Evolutionary conservation across 805 yeast species (phyloP).

Genomic region (Candida awuae): DNA sequence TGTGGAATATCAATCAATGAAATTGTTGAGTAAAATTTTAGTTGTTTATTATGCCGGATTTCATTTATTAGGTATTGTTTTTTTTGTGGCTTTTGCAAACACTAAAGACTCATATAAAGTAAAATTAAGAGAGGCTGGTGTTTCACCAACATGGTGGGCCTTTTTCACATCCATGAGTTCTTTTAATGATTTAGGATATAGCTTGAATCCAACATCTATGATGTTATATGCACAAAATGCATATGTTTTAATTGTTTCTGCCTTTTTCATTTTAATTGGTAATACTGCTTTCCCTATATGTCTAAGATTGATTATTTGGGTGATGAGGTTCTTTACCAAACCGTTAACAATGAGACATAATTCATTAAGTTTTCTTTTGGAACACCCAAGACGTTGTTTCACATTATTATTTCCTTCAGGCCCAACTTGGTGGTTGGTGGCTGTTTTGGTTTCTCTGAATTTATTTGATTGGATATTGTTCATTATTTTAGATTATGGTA

Average conservation of each 20-base stretch:
- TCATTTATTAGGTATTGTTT: constrained; percentile 46
- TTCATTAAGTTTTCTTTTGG: constrained; percentile 76
- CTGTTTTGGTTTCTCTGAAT: constrained; percentile 65
- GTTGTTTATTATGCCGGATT: constrained; percentile 67
- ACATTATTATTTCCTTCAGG: constrained; percentile 84
- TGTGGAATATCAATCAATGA: constrained; percentile 88
- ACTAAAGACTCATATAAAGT: constrained; percentile 34
- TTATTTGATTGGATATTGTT: constrained; percentile 73
- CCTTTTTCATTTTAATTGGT: constrained; percentile 78
- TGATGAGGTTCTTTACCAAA: constrained; percentile 56
- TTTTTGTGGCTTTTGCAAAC: constrained; percentile 57
- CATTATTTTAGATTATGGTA: constrained; percentile 63
- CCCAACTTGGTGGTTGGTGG: constrained; percentile 92
- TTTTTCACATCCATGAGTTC: constrained; percentile 72
- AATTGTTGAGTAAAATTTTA: constrained; percentile 61
- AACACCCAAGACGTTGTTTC: constrained; percentile 96
- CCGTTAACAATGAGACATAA: constrained; percentile 61
- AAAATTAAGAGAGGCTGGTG: constrained; percentile 45
- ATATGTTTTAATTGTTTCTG: constrained; percentile 53
- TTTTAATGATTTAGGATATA: constrained; percentile 80
- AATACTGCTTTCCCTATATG: constrained; percentile 91
- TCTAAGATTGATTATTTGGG: constrained; percentile 77
- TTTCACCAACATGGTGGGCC: constrained; percentile 88
- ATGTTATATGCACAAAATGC: constrained; percentile 51
- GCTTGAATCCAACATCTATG: constrained; percentile 80